Conservation (phyloP, 495 filamentous ascomycete genomes). For the Talaromyces nanjingensis region DNA sequence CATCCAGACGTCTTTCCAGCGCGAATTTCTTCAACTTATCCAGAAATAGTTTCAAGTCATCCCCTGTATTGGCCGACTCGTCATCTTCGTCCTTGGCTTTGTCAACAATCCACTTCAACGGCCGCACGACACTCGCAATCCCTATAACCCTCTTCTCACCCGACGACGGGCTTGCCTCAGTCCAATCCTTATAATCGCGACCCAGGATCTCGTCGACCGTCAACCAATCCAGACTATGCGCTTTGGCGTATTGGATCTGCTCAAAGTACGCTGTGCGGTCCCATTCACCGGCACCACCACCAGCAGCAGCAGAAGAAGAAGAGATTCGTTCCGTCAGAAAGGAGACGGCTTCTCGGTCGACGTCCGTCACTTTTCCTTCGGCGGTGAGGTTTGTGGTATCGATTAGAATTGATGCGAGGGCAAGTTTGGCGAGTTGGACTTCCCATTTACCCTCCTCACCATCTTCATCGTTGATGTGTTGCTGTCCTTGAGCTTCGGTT, state of each 20-base stretch:
- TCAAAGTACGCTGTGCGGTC: conserved; percentile 55
- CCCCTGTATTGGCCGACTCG: conserved; percentile 19
- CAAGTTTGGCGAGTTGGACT: conserved; percentile 64
- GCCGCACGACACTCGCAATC: conserved; percentile 65
- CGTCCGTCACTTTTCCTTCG: conserved; percentile 63
- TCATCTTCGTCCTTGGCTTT: conserved; percentile 41
- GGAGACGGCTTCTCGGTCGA: conserved; percentile 57
- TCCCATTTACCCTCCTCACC: conserved; percentile 22
- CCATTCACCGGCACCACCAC: conserved; percentile 31
- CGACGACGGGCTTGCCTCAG: conserved; percentile 31
- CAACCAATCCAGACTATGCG: conserved; percentile 57
- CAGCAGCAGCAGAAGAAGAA: conserved; percentile 17
- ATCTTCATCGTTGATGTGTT: conserved; percentile 6
- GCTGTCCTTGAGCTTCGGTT: background rate
- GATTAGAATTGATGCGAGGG: conserved; percentile 72
- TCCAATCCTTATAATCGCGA: conserved; percentile 94
- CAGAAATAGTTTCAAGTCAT: conserved; percentile 35
- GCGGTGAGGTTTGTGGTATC: conserved; percentile 73
- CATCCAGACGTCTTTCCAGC: conserved; percentile 47
- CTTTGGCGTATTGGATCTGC: conserved; percentile 59
- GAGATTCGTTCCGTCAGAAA: conserved; percentile 53
- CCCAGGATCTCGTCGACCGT: conserved; percentile 66
- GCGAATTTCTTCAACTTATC: conserved; percentile 48
- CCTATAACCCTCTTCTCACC: conserved; percentile 50
- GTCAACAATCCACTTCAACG: conserved; percentile 52